Evolutionary conservation across 371 early-diverging fungal genomes (phyloP), one percentile per base, ranked within the genome.

Genomic region (Furculomyces boomerangus): DNA sequence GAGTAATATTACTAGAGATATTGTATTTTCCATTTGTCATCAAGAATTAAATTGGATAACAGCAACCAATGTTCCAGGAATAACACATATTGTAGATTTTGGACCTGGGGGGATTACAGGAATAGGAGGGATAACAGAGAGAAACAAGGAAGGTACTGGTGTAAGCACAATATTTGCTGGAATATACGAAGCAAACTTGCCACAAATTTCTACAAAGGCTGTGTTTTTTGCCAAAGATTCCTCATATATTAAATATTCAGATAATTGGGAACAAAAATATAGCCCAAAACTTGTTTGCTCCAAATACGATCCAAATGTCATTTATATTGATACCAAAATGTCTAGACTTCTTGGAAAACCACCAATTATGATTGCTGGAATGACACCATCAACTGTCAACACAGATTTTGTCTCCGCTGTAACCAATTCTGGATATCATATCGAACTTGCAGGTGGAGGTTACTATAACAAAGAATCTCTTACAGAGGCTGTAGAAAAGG

Each of bases 111-210:
- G 89, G 25, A 63, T 85, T 20, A 80, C 82, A 0, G 93, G 91
- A 41, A 68, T 67, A 28, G 65, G 62, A 1, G 73, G 77, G 43
- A 66, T 91, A 57, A 88, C 90, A 1, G 74, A 83, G 65, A 80
- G 84, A 52, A 90, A 90, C 76, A 82, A 86, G 72, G 90, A 90
- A 61, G 95, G 95, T 47, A 76, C 82, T 7, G 95, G 95, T 59
- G 84, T 89, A 37, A 83, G 88, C 57, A 79, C 89, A 18, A 64
- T 88, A 43, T 73, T 86, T 48, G 82, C 79, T 32, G 80, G 80
- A 30, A 73, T 76, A 51, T 31, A 45, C 5, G 49, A 28, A 30
- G 31, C 31, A 18, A 31, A 35, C 2, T 32, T 78, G 80, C 60
- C 85, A 79, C 76, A 83, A 57, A 62, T 90, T 50, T 80, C 84